phyloP scores from a whole-genome alignment of 352 stramenopile species.

The Stramenopiles sp. region DNA sequence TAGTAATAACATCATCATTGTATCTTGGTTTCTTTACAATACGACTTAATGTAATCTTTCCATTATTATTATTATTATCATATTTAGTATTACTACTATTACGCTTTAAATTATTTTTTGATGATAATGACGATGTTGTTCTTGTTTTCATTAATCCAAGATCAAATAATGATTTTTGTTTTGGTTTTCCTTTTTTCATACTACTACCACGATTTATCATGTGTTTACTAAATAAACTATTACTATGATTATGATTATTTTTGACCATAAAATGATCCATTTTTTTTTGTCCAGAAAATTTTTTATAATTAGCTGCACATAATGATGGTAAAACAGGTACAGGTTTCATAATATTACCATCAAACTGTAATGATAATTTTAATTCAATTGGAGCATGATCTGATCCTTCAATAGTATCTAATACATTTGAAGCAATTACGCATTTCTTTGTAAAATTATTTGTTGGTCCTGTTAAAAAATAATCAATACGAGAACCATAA shows the following conservation, averaged over 20 bases:
- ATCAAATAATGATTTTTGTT: neutral
- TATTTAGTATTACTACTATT: too few relatives aligned
- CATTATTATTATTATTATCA: too few relatives aligned
- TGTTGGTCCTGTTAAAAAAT: slow-evolving; percentile 35
- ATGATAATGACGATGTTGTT: too few relatives aligned
- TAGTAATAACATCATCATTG: neutral
- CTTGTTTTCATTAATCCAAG: neutral
- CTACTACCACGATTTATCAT: too few relatives aligned
- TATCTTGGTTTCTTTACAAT: neutral
- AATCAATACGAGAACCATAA: slow-evolving; percentile 67
- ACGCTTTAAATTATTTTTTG: too few relatives aligned
- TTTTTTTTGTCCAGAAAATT: neutral
- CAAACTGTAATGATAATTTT: neutral
- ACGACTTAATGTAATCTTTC: neutral
- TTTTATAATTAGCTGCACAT: neutral
- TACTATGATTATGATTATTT: neutral
- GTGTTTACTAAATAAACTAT: too few relatives aligned
- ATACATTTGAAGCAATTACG: neutral
- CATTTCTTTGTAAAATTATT: neutral
- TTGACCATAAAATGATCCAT: neutral
- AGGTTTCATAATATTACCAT: too few relatives aligned
- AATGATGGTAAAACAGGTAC: neutral
- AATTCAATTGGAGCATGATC: neutral
- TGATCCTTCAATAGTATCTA: neutral
- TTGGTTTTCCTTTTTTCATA: neutral